Base-by-base conservation (phyloP, 176 grass and related monocot genomes). In the Luzula sylvatica region DNA sequence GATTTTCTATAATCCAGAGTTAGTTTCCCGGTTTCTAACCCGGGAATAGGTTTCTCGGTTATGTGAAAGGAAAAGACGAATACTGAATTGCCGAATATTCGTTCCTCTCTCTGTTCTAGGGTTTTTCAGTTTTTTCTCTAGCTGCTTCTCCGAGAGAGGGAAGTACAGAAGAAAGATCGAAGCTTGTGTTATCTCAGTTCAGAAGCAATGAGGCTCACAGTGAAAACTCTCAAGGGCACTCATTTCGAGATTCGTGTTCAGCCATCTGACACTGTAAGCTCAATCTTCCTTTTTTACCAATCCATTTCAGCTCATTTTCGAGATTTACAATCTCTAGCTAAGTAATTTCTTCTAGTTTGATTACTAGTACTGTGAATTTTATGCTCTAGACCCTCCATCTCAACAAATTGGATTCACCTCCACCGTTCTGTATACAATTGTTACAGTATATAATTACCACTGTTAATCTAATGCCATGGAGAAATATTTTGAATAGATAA, bases 171-270 rank as follows among this genome's bases (percentile, higher is more conserved):
- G 19, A 52, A 30, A 62, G 13, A 5, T 20, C 43, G 13, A 11
- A 39, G 54, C 11, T 21, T 12, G 11, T 0, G 8, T 41, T 23
- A 23, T 14, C 44, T 38, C 24, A 23, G 16, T 6, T 26, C n/a
- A 42, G 38, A 21, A 46, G 45, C 76, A 53, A 96, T 89, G 85
- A 89, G 76, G 81, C 77, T 96, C 27, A 82, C 71, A 44, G 85
- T 96, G 81, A 96, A 80, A 71, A 96, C 77, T 46, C 81, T 89
- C 58, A 96, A 82, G 78, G 92, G 92, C 42, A 61, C 65, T 39
- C 77, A 79, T 15, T 96, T 96, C 70, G 85, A 96, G 74, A 96
- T 96, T 64, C 71, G 71, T 40, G 77, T 86, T 41, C 92, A 82
- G 41, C 78, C 68, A 48, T 70, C 60, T 28, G 85, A 96, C 77